Base-by-base conservation (phyloP, 2,329 filamentous ascomycete genomes). In the Aspergillus sp. region DNA sequence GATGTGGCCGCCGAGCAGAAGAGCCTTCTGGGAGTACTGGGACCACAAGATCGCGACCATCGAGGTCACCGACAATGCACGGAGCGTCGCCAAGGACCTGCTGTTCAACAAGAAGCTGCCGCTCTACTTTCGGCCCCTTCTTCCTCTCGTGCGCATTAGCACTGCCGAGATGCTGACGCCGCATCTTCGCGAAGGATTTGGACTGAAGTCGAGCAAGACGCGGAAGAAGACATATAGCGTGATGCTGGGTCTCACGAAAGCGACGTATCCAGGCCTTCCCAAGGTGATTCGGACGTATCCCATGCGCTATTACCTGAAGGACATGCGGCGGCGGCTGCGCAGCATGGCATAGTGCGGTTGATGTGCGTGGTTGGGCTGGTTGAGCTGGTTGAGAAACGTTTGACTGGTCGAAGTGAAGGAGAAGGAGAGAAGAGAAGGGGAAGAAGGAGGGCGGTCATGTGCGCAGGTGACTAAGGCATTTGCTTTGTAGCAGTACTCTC, bases 11-110 rank as follows among this genome's bases (percentile, higher is more conserved):
- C 39, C 33, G 10, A 51, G 43, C 17, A 47, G 56, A 5, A 45
- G 46, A 19, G 57, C 50, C 2, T 62, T 62, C 34, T 58, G 55
- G 57, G 36, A 33, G 11, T 62, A 63, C 42, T 63, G 60, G 60
- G 40, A 64, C 34, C 36, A 49, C 25, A 49, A 57, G 29, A 46
- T 63, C 15, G 49, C 43, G 22, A 53, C 46, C 1, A 42, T 61
- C 11, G 34, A 56, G 15, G 42, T 63, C 22, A 59, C 51, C 2
- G 39, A 49, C 3, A 38, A 53, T 31, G 55, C 55, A 2, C 42
- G 42, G 12, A 41, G 38, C 8, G 48, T 58, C 15, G 48, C 45
- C 8, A 37, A 47, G 0, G 50, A 56, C 29, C 35, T 58, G 2
- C 42, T 57, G 2, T 47, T 45, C 12, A 55, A 51, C 17, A 47